phyloP scores from a whole-genome alignment of 768 basidiomycete genomes.

The Agaricus blazei region DNA sequence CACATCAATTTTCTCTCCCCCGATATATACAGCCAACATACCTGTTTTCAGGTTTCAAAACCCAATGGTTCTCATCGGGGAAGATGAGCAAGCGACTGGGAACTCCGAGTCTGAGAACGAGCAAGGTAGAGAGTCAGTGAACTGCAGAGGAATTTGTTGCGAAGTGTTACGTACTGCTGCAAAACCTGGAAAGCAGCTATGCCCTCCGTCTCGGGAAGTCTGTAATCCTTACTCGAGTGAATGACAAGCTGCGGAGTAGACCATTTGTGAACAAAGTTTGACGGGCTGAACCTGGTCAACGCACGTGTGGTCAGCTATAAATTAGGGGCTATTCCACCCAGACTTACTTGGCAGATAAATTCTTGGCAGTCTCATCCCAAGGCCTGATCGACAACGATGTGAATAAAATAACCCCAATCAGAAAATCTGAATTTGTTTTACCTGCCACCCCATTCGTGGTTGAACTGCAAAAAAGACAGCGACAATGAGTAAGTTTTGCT shows the following conservation, averaged over 20 bases:
- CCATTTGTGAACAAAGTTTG: constrained; percentile 81
- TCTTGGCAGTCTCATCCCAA: constrained; percentile 59
- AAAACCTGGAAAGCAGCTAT: constrained; percentile 83
- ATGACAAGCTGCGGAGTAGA: constrained; percentile 80
- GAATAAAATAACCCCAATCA: neutral
- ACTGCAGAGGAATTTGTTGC: neutral
- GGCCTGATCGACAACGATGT: constrained; percentile 34
- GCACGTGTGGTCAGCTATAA: neutral
- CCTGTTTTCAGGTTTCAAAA: constrained; percentile 75
- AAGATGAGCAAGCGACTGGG: constrained; percentile 79
- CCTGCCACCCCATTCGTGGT: constrained; percentile 81
- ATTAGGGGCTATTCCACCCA: neutral
- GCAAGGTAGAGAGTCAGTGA: too few species aligned
- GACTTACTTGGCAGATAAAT: constrained; percentile 51
- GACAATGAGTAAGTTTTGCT: neutral
- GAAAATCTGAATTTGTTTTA: constrained; percentile 8
- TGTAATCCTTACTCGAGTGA: constrained; percentile 86
- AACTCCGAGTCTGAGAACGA: constrained; percentile 48
- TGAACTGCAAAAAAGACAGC: constrained; percentile 45
- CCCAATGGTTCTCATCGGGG: constrained; percentile 94
- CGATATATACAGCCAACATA: constrained; percentile 17
- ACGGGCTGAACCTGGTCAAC: constrained; percentile 60
- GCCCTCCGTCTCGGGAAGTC: constrained; percentile 80
- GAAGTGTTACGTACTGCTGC: constrained; percentile 55
- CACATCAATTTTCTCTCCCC: neutral